Conservation (phyloP, 2,329 filamentous ascomycete genomes). For the Diaporthe sp. region DNA sequence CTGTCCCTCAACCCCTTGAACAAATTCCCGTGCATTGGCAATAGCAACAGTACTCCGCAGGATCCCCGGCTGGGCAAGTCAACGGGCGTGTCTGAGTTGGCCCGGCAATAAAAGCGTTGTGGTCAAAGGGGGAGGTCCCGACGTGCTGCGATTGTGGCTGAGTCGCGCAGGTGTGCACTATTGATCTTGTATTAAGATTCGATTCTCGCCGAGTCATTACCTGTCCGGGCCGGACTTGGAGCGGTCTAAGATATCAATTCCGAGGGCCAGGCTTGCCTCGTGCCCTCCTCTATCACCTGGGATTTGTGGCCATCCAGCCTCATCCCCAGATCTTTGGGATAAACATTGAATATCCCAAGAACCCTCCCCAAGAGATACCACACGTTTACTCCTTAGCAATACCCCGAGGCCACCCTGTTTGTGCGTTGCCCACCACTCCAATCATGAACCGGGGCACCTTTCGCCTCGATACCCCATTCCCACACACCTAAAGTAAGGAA, state of each 20-base stretch:
- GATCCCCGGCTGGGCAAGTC: background rate
- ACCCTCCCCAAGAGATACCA: background rate
- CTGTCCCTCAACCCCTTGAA: background rate
- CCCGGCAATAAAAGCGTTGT: background rate
- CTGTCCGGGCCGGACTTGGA: slow-evolving; percentile 1
- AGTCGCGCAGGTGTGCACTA: slow-evolving; percentile 13
- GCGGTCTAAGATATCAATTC: slow-evolving; percentile 25
- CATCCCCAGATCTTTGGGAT: background rate
- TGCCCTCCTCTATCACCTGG: slow-evolving; percentile 18
- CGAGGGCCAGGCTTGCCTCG: background rate
- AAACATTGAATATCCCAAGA: background rate
- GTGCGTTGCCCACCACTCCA: background rate
- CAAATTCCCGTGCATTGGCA: no score
- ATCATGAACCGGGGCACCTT: background rate
- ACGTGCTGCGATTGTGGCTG: background rate
- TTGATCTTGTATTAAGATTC: slow-evolving; percentile 16
- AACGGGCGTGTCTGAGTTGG: background rate
- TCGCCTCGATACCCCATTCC: background rate
- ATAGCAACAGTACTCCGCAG: background rate
- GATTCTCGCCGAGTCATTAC: slow-evolving; percentile 27
- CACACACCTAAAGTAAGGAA: background rate
- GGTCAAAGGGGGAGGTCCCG: background rate
- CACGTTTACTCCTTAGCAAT: slow-evolving; percentile 12
- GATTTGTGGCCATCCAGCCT: background rate
- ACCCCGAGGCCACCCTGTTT: background rate